A percentile compares a stretch with the other conserved stretches of the same genome.
These are phyloP conservation scores for Erodium chrysanthum DNA, from an alignment of 441 rosid genomes.

Conservation along the genomic window DNA sequence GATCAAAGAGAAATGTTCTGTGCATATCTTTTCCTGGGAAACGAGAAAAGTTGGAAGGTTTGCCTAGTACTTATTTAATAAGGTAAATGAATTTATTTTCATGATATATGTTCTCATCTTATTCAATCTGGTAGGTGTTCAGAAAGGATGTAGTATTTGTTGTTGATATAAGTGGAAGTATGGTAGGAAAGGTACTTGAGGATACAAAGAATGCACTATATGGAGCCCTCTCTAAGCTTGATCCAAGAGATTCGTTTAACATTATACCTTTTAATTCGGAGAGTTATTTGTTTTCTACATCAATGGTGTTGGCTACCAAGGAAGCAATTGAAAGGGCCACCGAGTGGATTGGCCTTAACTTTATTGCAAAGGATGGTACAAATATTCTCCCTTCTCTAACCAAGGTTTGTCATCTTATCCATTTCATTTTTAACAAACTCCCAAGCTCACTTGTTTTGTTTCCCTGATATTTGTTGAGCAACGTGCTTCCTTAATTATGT, in stretches of 20 bases:
- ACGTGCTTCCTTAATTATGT: too few species aligned
- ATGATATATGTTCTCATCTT: slow-evolving; percentile 23
- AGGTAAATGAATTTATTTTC: slow-evolving; percentile 8
- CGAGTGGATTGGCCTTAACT: slow-evolving; percentile 60
- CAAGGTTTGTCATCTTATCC: slow-evolving; percentile 36
- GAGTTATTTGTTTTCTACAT: slow-evolving; percentile 50
- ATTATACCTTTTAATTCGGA: slow-evolving; percentile 74
- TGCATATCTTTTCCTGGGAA: slow-evolving; percentile 63
- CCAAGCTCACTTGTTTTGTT: too few species aligned
- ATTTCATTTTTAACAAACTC: slow-evolving; percentile 1
- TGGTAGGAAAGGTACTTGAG: slow-evolving; percentile 68
- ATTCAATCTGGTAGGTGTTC: slow-evolving; percentile 44
- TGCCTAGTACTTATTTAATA: slow-evolving; percentile 14
- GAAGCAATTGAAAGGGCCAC: slow-evolving; percentile 51
- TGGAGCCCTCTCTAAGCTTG: slow-evolving; percentile 45
- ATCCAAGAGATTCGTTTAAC: slow-evolving; percentile 64
- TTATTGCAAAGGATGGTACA: slow-evolving; percentile 63
- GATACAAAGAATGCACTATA: slow-evolving; percentile 52
- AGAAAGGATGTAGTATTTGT: slow-evolving; percentile 69
- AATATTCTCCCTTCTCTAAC: slow-evolving; percentile 61
- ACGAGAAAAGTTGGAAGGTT: slow-evolving; percentile 49
- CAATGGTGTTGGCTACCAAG: slow-evolving; percentile 60
- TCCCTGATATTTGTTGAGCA: too few species aligned
- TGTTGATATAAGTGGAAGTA: slow-evolving; percentile 90
- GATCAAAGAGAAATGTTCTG: slow-evolving; percentile 85